Percentiles rank a stretch among this genome's conserved stretches.
Evolutionary conservation across 371 early-diverging fungal genomes (phyloP).

Genomic region (Syncephalastrum monosporum): DNA sequence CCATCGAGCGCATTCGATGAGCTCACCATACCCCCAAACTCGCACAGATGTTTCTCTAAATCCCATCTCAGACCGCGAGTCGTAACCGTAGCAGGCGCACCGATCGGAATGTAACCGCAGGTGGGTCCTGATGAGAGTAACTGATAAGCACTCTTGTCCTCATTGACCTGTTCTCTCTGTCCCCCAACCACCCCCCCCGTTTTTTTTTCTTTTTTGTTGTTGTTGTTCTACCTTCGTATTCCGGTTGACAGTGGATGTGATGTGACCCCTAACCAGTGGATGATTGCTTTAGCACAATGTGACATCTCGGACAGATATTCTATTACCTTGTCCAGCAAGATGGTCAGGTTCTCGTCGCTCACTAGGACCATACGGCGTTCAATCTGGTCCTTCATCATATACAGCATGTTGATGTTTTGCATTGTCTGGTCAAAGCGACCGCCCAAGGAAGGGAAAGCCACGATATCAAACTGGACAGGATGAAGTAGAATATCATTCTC

Average conservation of each 20-base stretch:
- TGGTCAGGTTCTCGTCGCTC: constrained; percentile 71
- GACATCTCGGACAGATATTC: constrained; percentile 4
- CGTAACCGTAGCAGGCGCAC: constrained; percentile 56
- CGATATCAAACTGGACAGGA: constrained; percentile 51
- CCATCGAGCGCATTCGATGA: constrained; percentile 73
- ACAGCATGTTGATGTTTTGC: constrained; percentile 71
- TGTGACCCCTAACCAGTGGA: constrained; percentile 55
- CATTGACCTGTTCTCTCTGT: neutral
- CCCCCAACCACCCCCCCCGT: too few species aligned
- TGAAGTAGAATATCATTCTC: neutral
- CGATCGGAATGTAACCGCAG: constrained; percentile 88
- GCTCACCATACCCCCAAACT: constrained; percentile 73
- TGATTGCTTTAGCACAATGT: constrained; percentile 2
- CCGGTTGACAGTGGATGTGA: constrained; percentile 58
- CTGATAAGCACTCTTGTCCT: neutral
- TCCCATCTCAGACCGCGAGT: constrained; percentile 87
- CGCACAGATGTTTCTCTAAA: constrained; percentile 59
- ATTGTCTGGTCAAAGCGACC: constrained; percentile 93
- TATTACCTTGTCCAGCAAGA: constrained; percentile 72
- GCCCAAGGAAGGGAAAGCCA: constrained; percentile 81
- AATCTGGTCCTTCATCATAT: constrained; percentile 42
- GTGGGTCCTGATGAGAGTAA: constrained; percentile 59
- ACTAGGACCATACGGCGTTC: constrained; percentile 60
- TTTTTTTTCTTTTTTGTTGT: neutral
- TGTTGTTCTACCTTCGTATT: constrained; percentile 57